Evolutionary conservation across 2,329 filamentous ascomycete species (phyloP), one percentile per base, ranked within the genome.

Genomic region (Aspergillus sp.): DNA sequence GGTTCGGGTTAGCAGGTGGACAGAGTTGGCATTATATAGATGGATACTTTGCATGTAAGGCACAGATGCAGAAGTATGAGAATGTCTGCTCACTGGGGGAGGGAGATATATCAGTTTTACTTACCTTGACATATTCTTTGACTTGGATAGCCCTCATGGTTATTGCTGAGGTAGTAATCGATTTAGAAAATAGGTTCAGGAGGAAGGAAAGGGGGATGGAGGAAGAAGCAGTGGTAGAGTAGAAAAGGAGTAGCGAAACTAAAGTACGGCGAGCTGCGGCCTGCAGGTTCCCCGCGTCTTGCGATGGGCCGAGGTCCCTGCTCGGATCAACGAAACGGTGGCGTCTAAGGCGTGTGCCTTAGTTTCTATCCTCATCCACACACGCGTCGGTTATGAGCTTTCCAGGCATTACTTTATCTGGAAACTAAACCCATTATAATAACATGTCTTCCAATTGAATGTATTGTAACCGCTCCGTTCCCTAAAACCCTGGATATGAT

Each of bases 111-210:
- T 18, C 18, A 20, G 18, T 10, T 22, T 12, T 12, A 22, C 45
- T 24, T 79, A 90, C 89, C 80, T 90, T 87, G 77, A 92, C 87
- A 71, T 92, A 92, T 82, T 90, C 80, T 65, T 81, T 85, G 58
- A 92, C 78, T 74, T 91, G 86, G 59, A 92, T 91, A 69, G 86
- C 91, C 67, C 86, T 87, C 90, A 94, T 94, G 54, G 64, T 87
- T 69, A n/a, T 18, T 1, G 49, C 26, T 32, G 24, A 32, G 42
- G 26, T 46, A 14, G 46, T 42, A 52, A 26, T 49, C 4, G 36
- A 50, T 47, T 36, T 29, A 31, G 16, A 14, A 12, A 24, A 24
- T 14, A 4, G 6, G 3, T 36, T 36, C 32, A 42, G 42, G 22
- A 20, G 11, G 31, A 2, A 32, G 36, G 32, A 24, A 11, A 52